Base-by-base conservation (phyloP, 352 stramenopile genomes). In the Pythium sukuiense region DNA sequence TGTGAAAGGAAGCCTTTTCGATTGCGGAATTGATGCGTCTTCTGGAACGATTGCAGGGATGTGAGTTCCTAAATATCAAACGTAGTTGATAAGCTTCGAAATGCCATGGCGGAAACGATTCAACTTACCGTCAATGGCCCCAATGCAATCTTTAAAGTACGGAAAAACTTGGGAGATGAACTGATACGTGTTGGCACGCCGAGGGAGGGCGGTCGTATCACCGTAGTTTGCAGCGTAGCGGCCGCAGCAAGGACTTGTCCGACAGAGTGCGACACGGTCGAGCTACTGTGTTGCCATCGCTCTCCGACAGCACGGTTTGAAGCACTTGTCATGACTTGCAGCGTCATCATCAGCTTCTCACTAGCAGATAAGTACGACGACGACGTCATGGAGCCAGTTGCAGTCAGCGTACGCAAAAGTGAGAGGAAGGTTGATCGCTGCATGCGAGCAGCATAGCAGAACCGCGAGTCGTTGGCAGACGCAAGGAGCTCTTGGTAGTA, bases 291-390 rank as follows among this genome's bases (percentile, higher is more conserved):
- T 13, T 50, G 43, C 43, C 43, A 50, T n/a, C 43, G 43, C 43
- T 50, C 43, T 50, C 20, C 20, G 43, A 26, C 43, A n/a, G 14
- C 43, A 26, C 43, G 14, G 43, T 26, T 50, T 26, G 14, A 26
- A 26, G 14, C 43, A 26, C 43, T 50, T 14, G 43, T 26, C 43
- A 50, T 26, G 18, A 50, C 20, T n/a, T 26, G 20, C 43, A 50
- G 20, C 4, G 43, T 50, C 14, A 50, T 50, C 43, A 50, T 50
- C 20, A 50, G 43, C 43, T 50, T 50, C 20, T 50, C 43, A n/a
- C 43, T 13, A n/a, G 43, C 14, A 26, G 14, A 50, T 13, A 50
- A 37, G 9, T 37, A 37, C 32, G 32, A 37, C 4, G 32, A 37
- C 32, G 32, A 37, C 9, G 32, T 37, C 5, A 37, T 4, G 5